These are phyloP conservation scores for Collariella sp. DNA, from an alignment of 495 filamentous ascomycete species.

Conservation along the genomic window DNA sequence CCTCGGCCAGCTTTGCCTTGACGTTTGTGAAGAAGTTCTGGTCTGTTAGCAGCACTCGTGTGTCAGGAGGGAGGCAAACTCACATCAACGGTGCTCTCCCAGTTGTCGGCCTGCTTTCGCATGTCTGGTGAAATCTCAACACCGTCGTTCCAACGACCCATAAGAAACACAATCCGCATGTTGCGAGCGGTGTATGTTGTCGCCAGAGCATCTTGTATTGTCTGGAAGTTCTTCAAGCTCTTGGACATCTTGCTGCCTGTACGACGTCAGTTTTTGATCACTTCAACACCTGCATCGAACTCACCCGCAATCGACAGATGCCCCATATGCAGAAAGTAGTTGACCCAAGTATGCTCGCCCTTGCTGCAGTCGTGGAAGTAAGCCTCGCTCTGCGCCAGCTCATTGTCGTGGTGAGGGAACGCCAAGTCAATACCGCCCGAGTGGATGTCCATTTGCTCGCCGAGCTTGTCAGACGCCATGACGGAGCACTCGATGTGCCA, in stretches of 20 bases:
- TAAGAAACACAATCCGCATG: constrained; percentile 78
- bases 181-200: constrained; percentile 69
- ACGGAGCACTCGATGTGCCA: constrained; percentile 99
- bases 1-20: constrained; percentile 48
- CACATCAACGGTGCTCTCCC: constrained; percentile 71
- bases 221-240: constrained; percentile 93
- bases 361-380: constrained; percentile 53
- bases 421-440: constrained; percentile 87
- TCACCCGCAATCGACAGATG: constrained; percentile 71
- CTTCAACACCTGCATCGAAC: neutral
- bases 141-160: constrained; percentile 82
- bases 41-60: constrained; percentile 9
- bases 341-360: constrained; percentile 70
- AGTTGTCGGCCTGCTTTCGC: constrained; percentile 58
- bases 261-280: neutral
- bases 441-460: constrained; percentile 80
- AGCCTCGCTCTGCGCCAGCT: constrained; percentile 88
- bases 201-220: constrained; percentile 74
- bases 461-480: constrained; percentile 84
- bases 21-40: constrained; percentile 85
- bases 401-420: constrained; percentile 96
- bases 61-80: no score
- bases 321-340: constrained; percentile 95
- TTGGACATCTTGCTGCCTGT: constrained; percentile 84
- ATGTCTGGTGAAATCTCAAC: constrained; percentile 85